phyloP scores from a whole-genome alignment of 805 yeast species.

The Wickerhamiella azymoides region DNA sequence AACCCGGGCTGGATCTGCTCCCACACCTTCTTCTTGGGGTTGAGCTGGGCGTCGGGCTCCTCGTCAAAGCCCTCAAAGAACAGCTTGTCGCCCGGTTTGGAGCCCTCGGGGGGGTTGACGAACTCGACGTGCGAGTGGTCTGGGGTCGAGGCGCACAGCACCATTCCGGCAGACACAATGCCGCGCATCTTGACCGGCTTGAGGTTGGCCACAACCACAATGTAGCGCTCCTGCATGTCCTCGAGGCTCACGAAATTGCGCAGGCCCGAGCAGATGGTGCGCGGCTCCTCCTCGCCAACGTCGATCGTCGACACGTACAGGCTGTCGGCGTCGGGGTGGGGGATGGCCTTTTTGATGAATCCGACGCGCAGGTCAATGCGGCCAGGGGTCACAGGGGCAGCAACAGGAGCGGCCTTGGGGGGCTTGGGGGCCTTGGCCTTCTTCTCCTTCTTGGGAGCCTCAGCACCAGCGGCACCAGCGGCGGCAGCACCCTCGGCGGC shows the following conservation, averaged over 20 bases:
- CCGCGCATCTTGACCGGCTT: slow-evolving; percentile 99
- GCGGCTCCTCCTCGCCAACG: slow-evolving; percentile 92
- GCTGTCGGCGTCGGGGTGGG: slow-evolving; percentile 97
- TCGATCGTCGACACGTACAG: slow-evolving; percentile 93
- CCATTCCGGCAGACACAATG: slow-evolving; percentile 91
- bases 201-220: slow-evolving; percentile 84
- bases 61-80: slow-evolving; percentile 87
- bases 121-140: slow-evolving; percentile 66
- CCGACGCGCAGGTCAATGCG: slow-evolving; percentile 91
- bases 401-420: slow-evolving; percentile 33
- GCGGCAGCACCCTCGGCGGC: slow-evolving; percentile 21
- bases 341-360: slow-evolving; percentile 86
- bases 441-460: slow-evolving; percentile 20
- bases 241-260: slow-evolving; percentile 81
- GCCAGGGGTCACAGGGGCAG: slow-evolving; percentile 39
- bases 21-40: slow-evolving; percentile 98
- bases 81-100: slow-evolving; percentile 90
- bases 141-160: slow-evolving; percentile 61
- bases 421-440: slow-evolving; percentile 40
- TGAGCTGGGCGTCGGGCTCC: slow-evolving; percentile 78
- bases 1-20: slow-evolving; percentile 88
- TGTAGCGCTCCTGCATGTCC: slow-evolving; percentile 88
- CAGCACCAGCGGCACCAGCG: slow-evolving; percentile 15
- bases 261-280: slow-evolving; percentile 96
- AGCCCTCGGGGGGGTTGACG: slow-evolving; percentile 84